Evolutionary conservation across 2,329 filamentous ascomycete genomes (phyloP).

Genomic region (Scedosporium dehoogii): DNA sequence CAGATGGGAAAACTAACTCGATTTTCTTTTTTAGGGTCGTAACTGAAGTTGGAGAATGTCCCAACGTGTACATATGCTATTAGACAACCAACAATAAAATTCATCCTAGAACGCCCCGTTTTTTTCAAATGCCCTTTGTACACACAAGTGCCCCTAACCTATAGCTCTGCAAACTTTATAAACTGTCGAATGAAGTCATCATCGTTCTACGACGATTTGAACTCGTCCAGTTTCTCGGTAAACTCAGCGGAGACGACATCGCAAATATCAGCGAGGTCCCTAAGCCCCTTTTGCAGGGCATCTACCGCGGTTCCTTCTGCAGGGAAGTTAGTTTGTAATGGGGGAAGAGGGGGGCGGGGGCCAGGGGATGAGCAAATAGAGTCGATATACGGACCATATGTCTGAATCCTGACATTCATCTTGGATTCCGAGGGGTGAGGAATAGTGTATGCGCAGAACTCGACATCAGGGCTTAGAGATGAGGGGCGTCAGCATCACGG

Average conservation of each 20-base stretch:
- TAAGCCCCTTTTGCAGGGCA: constrained; percentile 81
- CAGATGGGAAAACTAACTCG: background rate
- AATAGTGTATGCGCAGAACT: constrained; percentile 97
- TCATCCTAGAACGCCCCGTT: constrained; percentile 2
- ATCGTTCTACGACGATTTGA: constrained; percentile 1
- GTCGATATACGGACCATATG: constrained; percentile 59
- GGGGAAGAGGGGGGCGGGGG: background rate
- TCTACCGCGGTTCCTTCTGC: constrained; percentile 71
- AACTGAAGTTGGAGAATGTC: constrained; percentile 33
- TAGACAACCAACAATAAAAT: constrained; percentile 1
- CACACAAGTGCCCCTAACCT: background rate
- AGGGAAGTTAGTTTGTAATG: background rate
- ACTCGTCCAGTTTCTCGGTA: constrained; percentile 36
- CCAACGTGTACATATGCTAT: constrained; percentile 6
- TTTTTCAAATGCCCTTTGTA: background rate
- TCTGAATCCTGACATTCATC: constrained; percentile 97
- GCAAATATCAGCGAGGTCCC: constrained; percentile 82
- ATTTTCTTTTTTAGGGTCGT: constrained; percentile 32
- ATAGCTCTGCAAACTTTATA: background rate
- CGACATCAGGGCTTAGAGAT: constrained; percentile 68
- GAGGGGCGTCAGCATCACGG: constrained; percentile 2
- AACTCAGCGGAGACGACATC: constrained; percentile 93
- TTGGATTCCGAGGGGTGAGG: constrained; percentile 92
- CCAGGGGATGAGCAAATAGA: background rate
- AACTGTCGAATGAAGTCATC: background rate